A percentile compares a stretch with the other conserved stretches of the same genome.
Conservation (phyloP, 1,284 basidiomycete species). For the Pseudozyma flocculosa region DNA sequence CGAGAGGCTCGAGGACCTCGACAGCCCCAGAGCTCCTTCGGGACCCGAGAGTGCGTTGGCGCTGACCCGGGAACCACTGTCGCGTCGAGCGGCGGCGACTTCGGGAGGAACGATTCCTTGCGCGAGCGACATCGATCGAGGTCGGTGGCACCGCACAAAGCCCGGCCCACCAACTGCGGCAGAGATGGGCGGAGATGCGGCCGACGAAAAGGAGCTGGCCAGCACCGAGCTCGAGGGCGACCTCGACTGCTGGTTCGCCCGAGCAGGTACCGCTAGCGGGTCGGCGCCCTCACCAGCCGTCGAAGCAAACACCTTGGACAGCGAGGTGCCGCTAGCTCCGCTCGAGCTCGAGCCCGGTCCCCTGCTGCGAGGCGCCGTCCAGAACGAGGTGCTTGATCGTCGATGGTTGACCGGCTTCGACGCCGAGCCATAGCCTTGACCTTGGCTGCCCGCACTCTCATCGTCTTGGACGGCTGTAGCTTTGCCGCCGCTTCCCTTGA, state of each 20-base stretch:
- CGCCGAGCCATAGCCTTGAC: too few relatives aligned
- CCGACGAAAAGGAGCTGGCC: not conserved
- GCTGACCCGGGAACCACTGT: too few relatives aligned
- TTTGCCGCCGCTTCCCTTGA: not conserved
- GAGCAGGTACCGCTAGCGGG: too few relatives aligned
- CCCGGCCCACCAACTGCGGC: not conserved
- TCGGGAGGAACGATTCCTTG: too few relatives aligned
- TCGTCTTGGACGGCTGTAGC: not conserved
- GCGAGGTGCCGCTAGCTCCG: not conserved
- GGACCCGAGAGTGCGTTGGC: too few relatives aligned
- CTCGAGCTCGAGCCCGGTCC: not conserved
- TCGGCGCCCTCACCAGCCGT: not conserved
- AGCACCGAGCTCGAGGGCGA: not conserved
- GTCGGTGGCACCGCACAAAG: not conserved
- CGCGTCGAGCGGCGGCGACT: too few relatives aligned
- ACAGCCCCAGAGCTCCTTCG: not conserved
- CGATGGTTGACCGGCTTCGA: constrained; percentile 10
- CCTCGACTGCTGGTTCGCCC: not conserved
- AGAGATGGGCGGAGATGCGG: not conserved
- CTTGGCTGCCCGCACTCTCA: not conserved
- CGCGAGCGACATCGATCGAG: not conserved
- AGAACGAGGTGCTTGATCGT: constrained; percentile 26
- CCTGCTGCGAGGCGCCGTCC: constrained; percentile 16
- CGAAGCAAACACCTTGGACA: not conserved
- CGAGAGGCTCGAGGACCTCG: not conserved